Evolutionary conservation across 73 alveolate species (phyloP).

Genomic region (Stentor roeselii): DNA sequence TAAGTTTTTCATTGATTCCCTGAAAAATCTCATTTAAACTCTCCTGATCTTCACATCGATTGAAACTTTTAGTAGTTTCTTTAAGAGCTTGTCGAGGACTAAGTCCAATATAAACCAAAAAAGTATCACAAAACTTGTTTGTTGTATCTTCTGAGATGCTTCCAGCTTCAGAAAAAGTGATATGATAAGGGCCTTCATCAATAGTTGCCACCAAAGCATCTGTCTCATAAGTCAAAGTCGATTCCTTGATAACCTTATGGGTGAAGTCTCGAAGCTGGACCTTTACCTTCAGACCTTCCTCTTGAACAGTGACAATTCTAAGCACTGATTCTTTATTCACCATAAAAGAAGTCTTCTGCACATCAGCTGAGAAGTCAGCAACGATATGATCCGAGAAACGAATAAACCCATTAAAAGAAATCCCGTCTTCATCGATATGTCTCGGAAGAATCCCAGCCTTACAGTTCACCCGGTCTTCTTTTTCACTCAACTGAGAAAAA

Average conservation of each 20-base stretch:
- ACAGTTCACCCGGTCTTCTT: conserved; percentile 23
- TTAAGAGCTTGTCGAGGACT: background rate
- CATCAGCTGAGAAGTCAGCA: background rate
- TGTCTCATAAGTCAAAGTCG: background rate
- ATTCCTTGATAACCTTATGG: background rate
- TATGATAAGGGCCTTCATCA: background rate
- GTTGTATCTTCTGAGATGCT: background rate
- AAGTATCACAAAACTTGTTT: conserved; percentile 22
- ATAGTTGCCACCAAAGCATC: background rate
- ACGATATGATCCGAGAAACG: background rate
- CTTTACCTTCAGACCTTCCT: background rate
- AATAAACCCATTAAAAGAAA: background rate
- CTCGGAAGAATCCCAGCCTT: conserved; percentile 1
- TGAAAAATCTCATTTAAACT: no score
- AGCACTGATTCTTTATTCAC: background rate
- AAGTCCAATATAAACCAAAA: conserved; percentile 1
- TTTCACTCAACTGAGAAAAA: background rate
- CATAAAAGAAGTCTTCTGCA: background rate
- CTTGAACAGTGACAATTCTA: background rate
- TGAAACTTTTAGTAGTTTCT: background rate
- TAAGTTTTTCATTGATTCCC: no score
- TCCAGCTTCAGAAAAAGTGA: background rate
- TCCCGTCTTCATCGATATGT: background rate
- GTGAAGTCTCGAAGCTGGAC: background rate
- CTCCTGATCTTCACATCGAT: background rate